Conservation (phyloP, 2,329 filamentous ascomycete species). For the Clarireedia homoeocarpa region DNA sequence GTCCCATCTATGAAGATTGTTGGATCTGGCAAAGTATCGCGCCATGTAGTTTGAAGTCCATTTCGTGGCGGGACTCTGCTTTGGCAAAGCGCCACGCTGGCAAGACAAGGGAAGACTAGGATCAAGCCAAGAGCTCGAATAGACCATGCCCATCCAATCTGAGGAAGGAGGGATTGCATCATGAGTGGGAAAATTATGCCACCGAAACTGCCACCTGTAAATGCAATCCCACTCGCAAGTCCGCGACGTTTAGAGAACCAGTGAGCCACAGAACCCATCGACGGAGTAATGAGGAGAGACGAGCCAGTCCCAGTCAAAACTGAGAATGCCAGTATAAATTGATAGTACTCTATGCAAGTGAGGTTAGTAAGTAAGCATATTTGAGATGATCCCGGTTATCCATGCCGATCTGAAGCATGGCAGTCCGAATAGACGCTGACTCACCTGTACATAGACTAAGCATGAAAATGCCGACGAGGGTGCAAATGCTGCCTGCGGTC, state of each 20-base stretch:
- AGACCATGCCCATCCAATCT: conserved; percentile 23
- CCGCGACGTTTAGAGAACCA: conserved; percentile 71
- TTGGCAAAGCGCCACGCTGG: conserved; percentile 26
- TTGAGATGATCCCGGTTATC: too few species aligned
- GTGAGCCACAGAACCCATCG: conserved; percentile 71
- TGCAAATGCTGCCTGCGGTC: conserved; percentile 15
- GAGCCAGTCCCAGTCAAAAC: conserved; percentile 67
- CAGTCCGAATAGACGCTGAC: neutral
- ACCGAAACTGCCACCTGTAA: conserved; percentile 66
- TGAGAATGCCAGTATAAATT: conserved; percentile 76
- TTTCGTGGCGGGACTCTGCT: conserved; percentile 45
- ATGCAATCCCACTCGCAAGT: conserved; percentile 75
- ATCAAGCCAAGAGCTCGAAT: conserved; percentile 23
- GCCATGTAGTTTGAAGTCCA: conserved; percentile 27
- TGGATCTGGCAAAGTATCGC: conserved; percentile 43
- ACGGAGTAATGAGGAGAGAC: conserved; percentile 69
- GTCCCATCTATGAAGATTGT: conserved; percentile 53
- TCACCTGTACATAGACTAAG: conserved; percentile 12
- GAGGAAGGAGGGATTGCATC: conserved; percentile 27
- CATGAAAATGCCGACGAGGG: conserved; percentile 10
- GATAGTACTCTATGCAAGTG: conserved; percentile 30
- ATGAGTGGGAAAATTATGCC: conserved; percentile 57
- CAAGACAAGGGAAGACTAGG: conserved; percentile 16
- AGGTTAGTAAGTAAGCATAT: too few species aligned
- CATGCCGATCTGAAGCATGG: too few species aligned